Evolutionary conservation across 139 green algal genomes (phyloP).

Genomic region (Chlorella ohadii): DNA sequence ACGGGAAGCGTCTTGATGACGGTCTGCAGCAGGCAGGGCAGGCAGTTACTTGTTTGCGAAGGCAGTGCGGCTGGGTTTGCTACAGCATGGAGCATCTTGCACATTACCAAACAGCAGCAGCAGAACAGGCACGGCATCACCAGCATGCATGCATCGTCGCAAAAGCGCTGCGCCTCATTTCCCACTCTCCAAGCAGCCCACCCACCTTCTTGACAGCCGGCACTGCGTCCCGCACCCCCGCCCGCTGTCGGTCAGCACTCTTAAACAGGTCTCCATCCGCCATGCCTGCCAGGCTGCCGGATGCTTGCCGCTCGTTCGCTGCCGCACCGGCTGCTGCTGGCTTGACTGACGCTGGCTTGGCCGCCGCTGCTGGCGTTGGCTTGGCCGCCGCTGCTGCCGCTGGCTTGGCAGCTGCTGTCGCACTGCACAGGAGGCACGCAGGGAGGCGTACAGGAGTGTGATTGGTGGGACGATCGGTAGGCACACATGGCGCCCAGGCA

Average conservation of each 20-base stretch:
- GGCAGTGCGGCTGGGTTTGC: no score
- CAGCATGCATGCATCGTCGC: no score
- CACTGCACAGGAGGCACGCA: neutral
- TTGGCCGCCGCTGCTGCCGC: neutral
- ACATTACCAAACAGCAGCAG: no score
- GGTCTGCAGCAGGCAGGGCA: neutral
- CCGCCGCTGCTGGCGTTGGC: neutral
- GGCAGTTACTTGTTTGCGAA: neutral
- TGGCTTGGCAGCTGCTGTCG: neutral
- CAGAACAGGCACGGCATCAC: no score
- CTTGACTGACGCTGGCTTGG: neutral
- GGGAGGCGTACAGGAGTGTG: neutral
- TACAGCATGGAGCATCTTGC: no score
- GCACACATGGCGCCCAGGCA: neutral
- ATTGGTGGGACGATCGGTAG: no score
- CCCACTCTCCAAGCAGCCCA: no score
- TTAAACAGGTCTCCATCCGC: conserved; percentile 40
- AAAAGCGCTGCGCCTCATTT: no score
- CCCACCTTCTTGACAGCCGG: conserved; percentile 17
- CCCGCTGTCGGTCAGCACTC: conserved; percentile 10
- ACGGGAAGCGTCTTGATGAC: conserved; percentile 15
- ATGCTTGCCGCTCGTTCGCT: neutral
- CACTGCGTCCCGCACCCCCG: conserved; percentile 1
- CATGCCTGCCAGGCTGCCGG: neutral
- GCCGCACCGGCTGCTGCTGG: neutral